Percentiles rank a stretch among this genome's conserved stretches.
Evolutionary conservation across 305 asterid genomes (phyloP).

Genomic region (Fraxinus paxiana): DNA sequence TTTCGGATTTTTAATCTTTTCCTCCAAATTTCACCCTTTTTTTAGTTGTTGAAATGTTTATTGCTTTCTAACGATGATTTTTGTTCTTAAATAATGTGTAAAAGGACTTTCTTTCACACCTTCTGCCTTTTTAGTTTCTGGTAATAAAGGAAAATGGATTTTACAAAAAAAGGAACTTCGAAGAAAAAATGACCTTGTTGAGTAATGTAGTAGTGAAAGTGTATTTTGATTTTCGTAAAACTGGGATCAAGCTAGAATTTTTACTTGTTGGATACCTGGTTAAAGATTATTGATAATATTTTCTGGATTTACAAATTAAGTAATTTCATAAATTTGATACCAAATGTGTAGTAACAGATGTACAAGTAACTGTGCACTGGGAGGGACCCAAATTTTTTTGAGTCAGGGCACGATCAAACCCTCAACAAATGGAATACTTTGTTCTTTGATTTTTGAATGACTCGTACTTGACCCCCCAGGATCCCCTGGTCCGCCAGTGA

Average conservation of each 20-base stretch:
- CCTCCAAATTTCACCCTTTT: neutral
- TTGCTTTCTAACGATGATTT: constrained; percentile 11
- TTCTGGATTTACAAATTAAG: neutral
- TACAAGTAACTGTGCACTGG: neutral
- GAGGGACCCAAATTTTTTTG: neutral
- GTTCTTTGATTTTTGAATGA: neutral
- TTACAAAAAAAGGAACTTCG: neutral
- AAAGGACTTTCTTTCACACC: neutral
- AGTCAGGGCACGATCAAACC: neutral
- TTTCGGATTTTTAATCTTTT: neutral
- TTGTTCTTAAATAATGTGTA: neutral
- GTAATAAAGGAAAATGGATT: constrained; percentile 11
- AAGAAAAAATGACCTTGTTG: neutral
- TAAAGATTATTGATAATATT: neutral
- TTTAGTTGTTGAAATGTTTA: neutral
- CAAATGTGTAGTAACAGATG: neutral
- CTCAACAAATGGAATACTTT: neutral
- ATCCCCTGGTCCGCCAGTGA: neutral
- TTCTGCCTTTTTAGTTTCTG: neutral
- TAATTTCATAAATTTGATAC: neutral
- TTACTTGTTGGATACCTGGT: neutral
- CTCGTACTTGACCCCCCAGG: neutral
- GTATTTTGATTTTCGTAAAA: neutral
- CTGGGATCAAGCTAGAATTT: neutral
- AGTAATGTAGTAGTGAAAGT: neutral